These are phyloP conservation scores for Drechslerella dactyloides DNA, from an alignment of 2,329 filamentous ascomycete species.

Conservation along the genomic window DNA sequence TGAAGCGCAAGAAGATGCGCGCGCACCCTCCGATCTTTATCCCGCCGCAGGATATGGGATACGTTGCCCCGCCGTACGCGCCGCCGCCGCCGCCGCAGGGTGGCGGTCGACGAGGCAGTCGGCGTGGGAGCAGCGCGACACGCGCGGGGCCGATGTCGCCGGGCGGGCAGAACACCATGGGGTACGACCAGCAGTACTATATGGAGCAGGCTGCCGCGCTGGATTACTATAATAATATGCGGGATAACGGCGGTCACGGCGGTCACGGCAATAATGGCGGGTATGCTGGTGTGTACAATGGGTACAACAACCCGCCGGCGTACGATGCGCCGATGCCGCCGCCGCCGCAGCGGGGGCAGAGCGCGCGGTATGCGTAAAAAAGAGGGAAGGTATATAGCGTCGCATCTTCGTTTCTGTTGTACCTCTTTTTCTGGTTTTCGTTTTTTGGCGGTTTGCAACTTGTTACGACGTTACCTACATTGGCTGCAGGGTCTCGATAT, in stretches of 20 bases:
- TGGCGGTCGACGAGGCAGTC: constrained; percentile 29
- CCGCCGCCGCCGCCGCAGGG: background rate
- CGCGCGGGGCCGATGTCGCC: constrained; percentile 20
- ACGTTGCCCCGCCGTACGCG: constrained; percentile 22
- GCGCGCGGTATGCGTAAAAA: constrained; percentile 47
- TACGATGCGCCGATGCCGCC: constrained; percentile 17
- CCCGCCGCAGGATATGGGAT: constrained; percentile 48
- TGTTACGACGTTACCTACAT: too few relatives aligned
- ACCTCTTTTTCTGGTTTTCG: background rate
- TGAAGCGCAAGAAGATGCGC: constrained; percentile 39
- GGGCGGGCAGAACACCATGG: constrained; percentile 18
- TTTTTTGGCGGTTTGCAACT: constrained; percentile 8
- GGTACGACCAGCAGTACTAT: constrained; percentile 45
- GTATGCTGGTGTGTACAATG: background rate
- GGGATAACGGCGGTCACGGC: constrained; percentile 8
- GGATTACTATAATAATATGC: constrained; percentile 45
- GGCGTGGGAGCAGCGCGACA: constrained; percentile 25
- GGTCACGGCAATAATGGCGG: constrained; percentile 7
- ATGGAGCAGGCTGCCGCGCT: constrained; percentile 43
- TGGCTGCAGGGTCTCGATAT: too few relatives aligned
- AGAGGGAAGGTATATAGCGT: background rate
- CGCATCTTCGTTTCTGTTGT: background rate
- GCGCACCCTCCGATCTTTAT: constrained; percentile 46
- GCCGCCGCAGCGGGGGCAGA: constrained; percentile 22
- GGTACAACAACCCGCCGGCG: constrained; percentile 13